Percentiles rank a stretch among this genome's conserved stretches.
phyloP scores from a whole-genome alignment of 768 basidiomycete genomes.

The Lactarius deliciosus region DNA sequence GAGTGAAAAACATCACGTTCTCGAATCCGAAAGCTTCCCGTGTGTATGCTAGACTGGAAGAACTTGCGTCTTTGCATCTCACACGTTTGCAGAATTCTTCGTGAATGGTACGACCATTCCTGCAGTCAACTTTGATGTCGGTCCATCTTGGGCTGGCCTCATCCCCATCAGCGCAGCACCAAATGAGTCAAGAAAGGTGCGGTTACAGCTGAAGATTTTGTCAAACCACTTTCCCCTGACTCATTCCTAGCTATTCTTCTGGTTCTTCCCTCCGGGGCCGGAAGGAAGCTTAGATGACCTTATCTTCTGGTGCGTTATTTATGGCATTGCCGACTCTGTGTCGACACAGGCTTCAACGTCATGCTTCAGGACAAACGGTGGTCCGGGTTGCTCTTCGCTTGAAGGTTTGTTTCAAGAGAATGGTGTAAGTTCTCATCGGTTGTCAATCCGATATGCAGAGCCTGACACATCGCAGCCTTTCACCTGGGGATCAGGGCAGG shows the following conservation, averaged over 20 bases:
- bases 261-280: slow-evolving; percentile 81
- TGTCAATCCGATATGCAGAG: background rate
- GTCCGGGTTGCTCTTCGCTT: slow-evolving; percentile 74
- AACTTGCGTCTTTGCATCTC: background rate
- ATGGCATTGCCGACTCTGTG: background rate
- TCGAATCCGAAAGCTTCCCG: slow-evolving; percentile 62
- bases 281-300: slow-evolving; percentile 69
- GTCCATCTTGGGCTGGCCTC: slow-evolving; percentile 73
- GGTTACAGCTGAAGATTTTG: slow-evolving; percentile 13
- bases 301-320: slow-evolving; percentile 62
- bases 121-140: slow-evolving; percentile 68
- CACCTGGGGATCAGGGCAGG: slow-evolving; percentile 62
- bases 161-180: slow-evolving; percentile 61
- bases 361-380: slow-evolving; percentile 67
- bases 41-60: slow-evolving; percentile 34
- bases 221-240: background rate
- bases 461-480: slow-evolving; percentile 50
- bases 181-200: slow-evolving; percentile 69
- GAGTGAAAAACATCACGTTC: slow-evolving; percentile 68
- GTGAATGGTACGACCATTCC: slow-evolving; percentile 68
- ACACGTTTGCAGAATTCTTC: slow-evolving; percentile 52
- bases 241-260: slow-evolving; percentile 66
- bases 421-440: slow-evolving; percentile 48
- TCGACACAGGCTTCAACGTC: no score
- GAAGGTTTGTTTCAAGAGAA: slow-evolving; percentile 74